Percentiles rank a stretch among this genome's conserved stretches.
Evolutionary conservation across 2,329 filamentous ascomycete species (phyloP).

Genomic region (Colletotrichum lentis): DNA sequence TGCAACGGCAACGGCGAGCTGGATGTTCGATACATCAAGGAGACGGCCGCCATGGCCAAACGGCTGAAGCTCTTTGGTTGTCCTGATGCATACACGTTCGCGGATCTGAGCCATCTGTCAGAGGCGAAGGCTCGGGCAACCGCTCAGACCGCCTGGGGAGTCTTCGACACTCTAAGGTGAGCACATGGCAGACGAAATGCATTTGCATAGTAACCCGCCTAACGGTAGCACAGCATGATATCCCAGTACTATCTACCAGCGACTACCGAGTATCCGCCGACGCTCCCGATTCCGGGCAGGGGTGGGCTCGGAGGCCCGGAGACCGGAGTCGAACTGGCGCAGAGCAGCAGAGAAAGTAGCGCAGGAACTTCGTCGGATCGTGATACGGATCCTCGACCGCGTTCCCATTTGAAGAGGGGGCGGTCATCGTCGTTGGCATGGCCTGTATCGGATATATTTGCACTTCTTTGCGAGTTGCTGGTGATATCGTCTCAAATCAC

Average conservation of each 20-base stretch:
- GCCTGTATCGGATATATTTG: slow-evolving; percentile 44
- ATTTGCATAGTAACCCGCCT: neutral
- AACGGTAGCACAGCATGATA: slow-evolving; percentile 16
- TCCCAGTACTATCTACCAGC: slow-evolving; percentile 31
- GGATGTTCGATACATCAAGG: slow-evolving; percentile 28
- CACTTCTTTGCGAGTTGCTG: slow-evolving; percentile 49
- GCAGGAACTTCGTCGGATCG: neutral
- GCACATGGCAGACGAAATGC: slow-evolving; percentile 24
- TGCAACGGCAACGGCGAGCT: slow-evolving; percentile 34
- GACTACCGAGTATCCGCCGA: slow-evolving; percentile 31
- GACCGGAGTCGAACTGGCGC: neutral
- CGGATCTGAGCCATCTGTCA: slow-evolving; percentile 16
- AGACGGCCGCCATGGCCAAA: slow-evolving; percentile 29
- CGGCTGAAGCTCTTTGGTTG: slow-evolving; percentile 32
- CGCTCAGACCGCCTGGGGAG: slow-evolving; percentile 43
- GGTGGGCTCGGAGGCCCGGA: neutral
- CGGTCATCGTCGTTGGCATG: slow-evolving; percentile 1
- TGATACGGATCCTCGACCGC: neutral
- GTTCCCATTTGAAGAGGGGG: neutral
- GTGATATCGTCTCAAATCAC: slow-evolving; percentile 46
- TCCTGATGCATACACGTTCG: slow-evolving; percentile 19
- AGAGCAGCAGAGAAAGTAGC: neutral
- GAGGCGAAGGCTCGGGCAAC: slow-evolving; percentile 21
- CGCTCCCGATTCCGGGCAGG: slow-evolving; percentile 28
- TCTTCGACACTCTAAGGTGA: slow-evolving; percentile 52